Conservation (phyloP, 2,329 filamentous ascomycete genomes). For the Chaetomium olivaceum region DNA sequence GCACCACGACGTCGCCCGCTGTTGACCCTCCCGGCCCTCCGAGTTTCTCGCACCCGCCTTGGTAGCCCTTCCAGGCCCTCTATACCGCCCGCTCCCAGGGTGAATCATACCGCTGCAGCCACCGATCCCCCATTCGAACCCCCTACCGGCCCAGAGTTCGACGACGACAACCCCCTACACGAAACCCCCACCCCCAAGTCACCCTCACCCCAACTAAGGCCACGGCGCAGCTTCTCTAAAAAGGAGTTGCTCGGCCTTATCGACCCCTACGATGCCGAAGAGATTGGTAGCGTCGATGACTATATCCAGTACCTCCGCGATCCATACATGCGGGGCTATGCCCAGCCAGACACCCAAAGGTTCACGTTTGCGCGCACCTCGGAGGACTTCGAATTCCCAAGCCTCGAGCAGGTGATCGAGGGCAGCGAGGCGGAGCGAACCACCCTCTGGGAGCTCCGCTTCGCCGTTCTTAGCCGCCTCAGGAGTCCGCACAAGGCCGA, state of each 20-base stretch:
- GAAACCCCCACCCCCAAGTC: not conserved
- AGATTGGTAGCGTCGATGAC: conserved; percentile 49
- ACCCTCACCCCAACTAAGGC: not conserved
- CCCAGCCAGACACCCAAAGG: conserved; percentile 50
- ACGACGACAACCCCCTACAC: not conserved
- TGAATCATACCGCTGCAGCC: conserved; percentile 26
- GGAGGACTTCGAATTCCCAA: conserved; percentile 52
- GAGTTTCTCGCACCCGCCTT: conserved; percentile 17
- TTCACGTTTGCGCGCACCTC: conserved; percentile 52
- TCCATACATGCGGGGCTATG: conserved; percentile 57
- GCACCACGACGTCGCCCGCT: conserved; percentile 11
- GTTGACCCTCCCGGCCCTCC: conserved; percentile 20
- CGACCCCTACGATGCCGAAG: conserved; percentile 49
- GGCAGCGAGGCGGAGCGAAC: conserved; percentile 40
- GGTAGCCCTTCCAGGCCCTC: conserved; percentile 27
- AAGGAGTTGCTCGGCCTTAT: conserved; percentile 56
- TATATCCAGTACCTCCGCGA: conserved; percentile 54
- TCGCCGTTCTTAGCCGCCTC: conserved; percentile 45
- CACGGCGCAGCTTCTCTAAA: conserved; percentile 32
- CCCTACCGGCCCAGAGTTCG: not conserved
- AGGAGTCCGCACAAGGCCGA: conserved; percentile 44
- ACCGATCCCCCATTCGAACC: conserved; percentile 15
- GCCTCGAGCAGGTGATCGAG: conserved; percentile 43
- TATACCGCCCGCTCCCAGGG: conserved; percentile 20
- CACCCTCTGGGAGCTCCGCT: conserved; percentile 44